phyloP scores from a whole-genome alignment of 345 rosid genomes.

The Populus euphratica region DNA sequence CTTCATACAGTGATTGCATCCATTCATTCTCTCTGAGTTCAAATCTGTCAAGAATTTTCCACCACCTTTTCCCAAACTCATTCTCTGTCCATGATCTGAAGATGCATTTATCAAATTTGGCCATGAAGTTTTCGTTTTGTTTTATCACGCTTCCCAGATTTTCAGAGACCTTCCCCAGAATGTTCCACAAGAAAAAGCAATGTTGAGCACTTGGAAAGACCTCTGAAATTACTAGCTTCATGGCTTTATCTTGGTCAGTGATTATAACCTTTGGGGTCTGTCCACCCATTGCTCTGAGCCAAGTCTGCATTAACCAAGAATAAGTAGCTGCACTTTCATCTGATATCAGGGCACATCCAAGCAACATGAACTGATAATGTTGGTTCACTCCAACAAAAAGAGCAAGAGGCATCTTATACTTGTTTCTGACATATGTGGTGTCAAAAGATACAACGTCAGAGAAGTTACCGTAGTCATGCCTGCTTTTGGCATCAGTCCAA shows the following conservation, averaged over 20 bases:
- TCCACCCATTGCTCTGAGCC: conserved; percentile 68
- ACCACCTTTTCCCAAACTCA: conserved; percentile 58
- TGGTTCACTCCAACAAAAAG: conserved; percentile 64
- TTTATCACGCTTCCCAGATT: conserved; percentile 49
- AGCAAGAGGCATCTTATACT: conserved; percentile 63
- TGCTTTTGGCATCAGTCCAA: conserved; percentile 70
- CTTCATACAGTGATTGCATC: conserved; percentile 53
- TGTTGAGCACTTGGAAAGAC: conserved; percentile 51
- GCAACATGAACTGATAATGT: conserved; percentile 57
- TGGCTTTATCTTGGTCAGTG: conserved; percentile 46
- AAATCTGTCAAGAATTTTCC: conserved; percentile 56
- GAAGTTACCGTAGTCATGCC: conserved; percentile 54
- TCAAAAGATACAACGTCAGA: conserved; percentile 63
- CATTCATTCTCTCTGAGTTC: conserved; percentile 55
- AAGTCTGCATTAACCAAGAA: conserved; percentile 64
- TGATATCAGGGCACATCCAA: conserved; percentile 62
- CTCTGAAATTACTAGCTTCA: conserved; percentile 40
- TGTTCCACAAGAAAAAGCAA: conserved; percentile 55
- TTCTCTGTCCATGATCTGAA: conserved; percentile 61
- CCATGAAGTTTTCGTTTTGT: conserved; percentile 51
- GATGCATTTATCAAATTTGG: conserved; percentile 57
- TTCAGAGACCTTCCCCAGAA: conserved; percentile 53
- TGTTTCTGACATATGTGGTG: conserved; percentile 50
- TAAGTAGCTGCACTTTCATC: conserved; percentile 54
- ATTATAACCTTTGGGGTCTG: conserved; percentile 54